Conservation (phyloP, 1,139 yeast species). For the Saccharomyces hybrid region DNA sequence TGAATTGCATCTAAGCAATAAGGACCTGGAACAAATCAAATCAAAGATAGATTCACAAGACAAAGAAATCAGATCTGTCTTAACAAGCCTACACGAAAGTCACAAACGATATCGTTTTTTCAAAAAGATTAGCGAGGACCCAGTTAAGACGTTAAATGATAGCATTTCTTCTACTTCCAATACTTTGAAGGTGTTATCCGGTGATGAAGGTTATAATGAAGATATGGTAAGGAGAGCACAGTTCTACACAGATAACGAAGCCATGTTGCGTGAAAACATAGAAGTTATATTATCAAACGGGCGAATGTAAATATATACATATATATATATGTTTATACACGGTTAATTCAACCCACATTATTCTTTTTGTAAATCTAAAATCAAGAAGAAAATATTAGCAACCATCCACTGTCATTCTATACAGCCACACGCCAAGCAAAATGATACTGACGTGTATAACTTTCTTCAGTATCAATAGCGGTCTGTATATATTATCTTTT, state of each 20-base stretch:
- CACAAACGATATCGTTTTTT: constrained; percentile 57
- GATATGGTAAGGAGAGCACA: constrained; percentile 71
- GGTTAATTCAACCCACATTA: too few relatives aligned
- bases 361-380: too few relatives aligned
- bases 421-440: too few relatives aligned
- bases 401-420: too few relatives aligned
- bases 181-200: constrained; percentile 58
- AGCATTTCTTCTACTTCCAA: constrained; percentile 67
- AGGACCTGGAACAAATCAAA: constrained; percentile 1
- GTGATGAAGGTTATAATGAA: constrained; percentile 78
- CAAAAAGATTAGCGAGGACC: constrained; percentile 58
- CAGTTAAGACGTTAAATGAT: constrained; percentile 56
- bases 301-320: constrained; percentile 19
- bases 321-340: neutral
- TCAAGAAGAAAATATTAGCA: too few relatives aligned
- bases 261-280: constrained; percentile 60
- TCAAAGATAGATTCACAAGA: neutral
- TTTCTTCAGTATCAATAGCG: neutral
- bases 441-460: too few relatives aligned
- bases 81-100: constrained; percentile 42
- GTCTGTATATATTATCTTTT: neutral
- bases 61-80: neutral
- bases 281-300: constrained; percentile 46
- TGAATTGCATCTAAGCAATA: neutral
- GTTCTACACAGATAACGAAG: constrained; percentile 54